Conservation (phyloP, 352 stramenopile genomes). For the Hyaloperonospora arabidopsidis region DNA sequence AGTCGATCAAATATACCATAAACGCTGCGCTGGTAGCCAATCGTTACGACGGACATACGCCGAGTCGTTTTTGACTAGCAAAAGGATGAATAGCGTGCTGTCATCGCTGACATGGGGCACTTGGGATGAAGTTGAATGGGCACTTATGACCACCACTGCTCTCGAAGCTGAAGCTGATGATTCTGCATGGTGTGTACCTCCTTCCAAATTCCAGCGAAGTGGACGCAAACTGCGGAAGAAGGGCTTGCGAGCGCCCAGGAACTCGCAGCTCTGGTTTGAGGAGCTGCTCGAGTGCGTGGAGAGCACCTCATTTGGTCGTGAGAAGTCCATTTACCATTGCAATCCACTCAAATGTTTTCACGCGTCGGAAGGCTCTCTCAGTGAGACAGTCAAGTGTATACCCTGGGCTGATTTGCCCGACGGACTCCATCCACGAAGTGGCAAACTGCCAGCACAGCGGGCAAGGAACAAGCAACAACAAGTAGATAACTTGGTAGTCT, state of each 20-base stretch:
- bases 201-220: conserved; percentile 28
- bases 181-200: not conserved
- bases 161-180: not conserved
- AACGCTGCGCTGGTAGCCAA: no score
- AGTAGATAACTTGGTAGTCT: conserved; percentile 72
- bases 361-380: not conserved
- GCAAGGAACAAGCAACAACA: conserved; percentile 66
- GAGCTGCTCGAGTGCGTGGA: conserved; percentile 58
- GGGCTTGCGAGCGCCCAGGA: conserved; percentile 31
- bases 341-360: conserved; percentile 56
- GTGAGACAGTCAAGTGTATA: conserved; percentile 24
- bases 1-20: not conserved
- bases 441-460: conserved; percentile 44
- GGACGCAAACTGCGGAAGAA: conserved; percentile 44
- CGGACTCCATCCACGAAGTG: conserved; percentile 63
- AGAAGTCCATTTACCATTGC: conserved; percentile 37
- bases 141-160: not conserved
- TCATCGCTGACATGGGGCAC: conserved; percentile 65
- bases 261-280: conserved; percentile 67
- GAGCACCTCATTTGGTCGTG: conserved; percentile 27
- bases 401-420: conserved; percentile 51
- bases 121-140: conserved; percentile 46
- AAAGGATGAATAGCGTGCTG: conserved; percentile 64
- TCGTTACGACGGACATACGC: not conserved
- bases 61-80: not conserved